Evolutionary conservation across 2,329 filamentous ascomycete genomes (phyloP).

Genomic region (Pestalotiopsis fici): DNA sequence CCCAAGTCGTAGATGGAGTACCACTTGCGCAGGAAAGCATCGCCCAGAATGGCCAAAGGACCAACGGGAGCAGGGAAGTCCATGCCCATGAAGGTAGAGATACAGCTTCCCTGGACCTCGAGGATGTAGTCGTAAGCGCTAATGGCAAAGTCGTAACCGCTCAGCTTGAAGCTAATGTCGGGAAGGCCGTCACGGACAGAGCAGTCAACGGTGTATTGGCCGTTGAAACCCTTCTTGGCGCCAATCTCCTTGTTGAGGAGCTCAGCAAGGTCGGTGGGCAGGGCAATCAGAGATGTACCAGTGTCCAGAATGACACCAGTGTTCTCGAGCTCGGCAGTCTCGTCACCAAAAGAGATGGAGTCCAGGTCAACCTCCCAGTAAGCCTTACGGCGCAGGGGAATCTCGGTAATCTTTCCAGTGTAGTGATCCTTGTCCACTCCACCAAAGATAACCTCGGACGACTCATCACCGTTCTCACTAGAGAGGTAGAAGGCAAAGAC

Average conservation of each 20-base stretch:
- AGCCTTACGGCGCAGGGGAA: conserved; percentile 95
- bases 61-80: conserved; percentile 86
- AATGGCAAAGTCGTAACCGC: conserved; percentile 92
- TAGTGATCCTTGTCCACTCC: conserved; percentile 81
- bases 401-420: conserved; percentile 85
- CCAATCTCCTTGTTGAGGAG: conserved; percentile 97
- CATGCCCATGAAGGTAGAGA: conserved; percentile 97
- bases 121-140: conserved; percentile 90
- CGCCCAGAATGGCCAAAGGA: conserved; percentile 91
- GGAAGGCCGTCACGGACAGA: conserved; percentile 79
- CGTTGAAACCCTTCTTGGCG: conserved; percentile 96
- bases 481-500: conserved; percentile 97
- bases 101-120: conserved; percentile 92
- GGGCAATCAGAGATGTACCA: conserved; percentile 94
- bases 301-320: conserved; percentile 98
- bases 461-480: conserved; percentile 64
- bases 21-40: conserved; percentile 81
- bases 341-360: conserved; percentile 83
- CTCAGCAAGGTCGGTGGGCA: conserved; percentile 88
- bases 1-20: conserved; percentile 97
- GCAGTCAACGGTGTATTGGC: conserved; percentile 95
- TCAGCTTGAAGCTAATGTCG: conserved; percentile 87
- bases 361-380: conserved; percentile 99
- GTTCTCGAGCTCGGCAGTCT: conserved; percentile 85
- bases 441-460: conserved; percentile 89